Evolutionary conservation across 495 filamentous ascomycete genomes (phyloP).

Genomic region (Neurospora pannonica): DNA sequence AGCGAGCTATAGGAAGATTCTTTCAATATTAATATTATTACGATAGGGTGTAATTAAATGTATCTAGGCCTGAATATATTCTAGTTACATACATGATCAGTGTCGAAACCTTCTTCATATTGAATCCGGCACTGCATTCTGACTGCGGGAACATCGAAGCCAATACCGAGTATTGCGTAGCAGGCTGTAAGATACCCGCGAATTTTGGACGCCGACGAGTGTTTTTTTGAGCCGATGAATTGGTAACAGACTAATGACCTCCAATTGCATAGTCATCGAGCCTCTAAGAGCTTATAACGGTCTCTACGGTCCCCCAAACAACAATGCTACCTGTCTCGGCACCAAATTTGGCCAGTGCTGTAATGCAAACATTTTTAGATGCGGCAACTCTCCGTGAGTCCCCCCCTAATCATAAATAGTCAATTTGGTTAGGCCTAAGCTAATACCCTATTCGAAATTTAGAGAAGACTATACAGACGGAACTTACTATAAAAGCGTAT

Average conservation of each 20-base stretch:
- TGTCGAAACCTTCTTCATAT: slow-evolving; percentile 10
- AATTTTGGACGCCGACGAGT: too few species aligned
- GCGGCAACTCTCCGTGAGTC: slow-evolving; percentile 14
- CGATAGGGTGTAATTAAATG: too few species aligned
- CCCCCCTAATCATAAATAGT: not conserved
- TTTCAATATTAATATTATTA: too few species aligned
- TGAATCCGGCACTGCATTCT: slow-evolving; percentile 13
- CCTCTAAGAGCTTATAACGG: slow-evolving; percentile 16
- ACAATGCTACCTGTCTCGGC: slow-evolving; percentile 23
- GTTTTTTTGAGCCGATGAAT: too few species aligned
- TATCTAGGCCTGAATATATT: too few species aligned
- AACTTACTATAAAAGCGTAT: slow-evolving; percentile 23
- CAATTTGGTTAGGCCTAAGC: not conserved
- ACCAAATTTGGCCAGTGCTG: slow-evolving; percentile 12
- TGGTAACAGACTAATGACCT: not conserved
- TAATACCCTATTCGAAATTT: not conserved
- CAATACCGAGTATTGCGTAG: slow-evolving; percentile 18
- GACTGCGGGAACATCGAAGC: slow-evolving; percentile 18
- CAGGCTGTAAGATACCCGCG: slow-evolving; percentile 13
- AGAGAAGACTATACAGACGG: slow-evolving; percentile 21
- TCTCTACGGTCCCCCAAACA: slow-evolving; percentile 18
- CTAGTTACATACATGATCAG: too few species aligned
- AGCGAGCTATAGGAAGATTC: too few species aligned
- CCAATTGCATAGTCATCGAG: slow-evolving; percentile 12
- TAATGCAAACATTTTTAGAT: slow-evolving; percentile 19